Percentiles rank a stretch among this genome's conserved stretches.
Evolutionary conservation across 805 yeast genomes (phyloP).

Genomic region (Candida patagonica): DNA sequence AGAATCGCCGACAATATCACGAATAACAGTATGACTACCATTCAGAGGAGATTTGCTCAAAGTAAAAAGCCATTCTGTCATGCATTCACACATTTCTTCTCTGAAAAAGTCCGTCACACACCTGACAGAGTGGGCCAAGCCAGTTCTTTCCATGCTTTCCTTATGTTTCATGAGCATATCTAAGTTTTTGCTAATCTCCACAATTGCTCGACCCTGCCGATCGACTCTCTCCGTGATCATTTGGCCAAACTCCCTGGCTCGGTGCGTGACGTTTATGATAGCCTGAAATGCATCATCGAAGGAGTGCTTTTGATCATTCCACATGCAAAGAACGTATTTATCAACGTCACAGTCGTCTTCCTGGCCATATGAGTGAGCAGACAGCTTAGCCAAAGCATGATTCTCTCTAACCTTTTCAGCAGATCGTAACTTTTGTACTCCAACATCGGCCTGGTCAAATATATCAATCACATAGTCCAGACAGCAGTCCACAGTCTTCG

Average conservation of each 20-base stretch:
- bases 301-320: constrained; percentile 75
- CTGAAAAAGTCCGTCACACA: constrained; percentile 61
- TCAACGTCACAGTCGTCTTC: constrained; percentile 35
- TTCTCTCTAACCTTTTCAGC: constrained; percentile 24
- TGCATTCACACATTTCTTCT: constrained; percentile 72
- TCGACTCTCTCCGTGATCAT: constrained; percentile 65
- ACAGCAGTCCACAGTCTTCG: constrained; percentile 17
- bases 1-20: constrained; percentile 46
- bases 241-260: constrained; percentile 53
- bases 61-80: constrained; percentile 56
- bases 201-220: constrained; percentile 57
- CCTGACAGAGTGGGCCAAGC: constrained; percentile 56
- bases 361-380: constrained; percentile 37
- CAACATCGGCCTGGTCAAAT: constrained; percentile 19
- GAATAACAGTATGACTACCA: constrained; percentile 37
- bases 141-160: constrained; percentile 48
- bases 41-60: constrained; percentile 46
- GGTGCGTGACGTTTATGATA: constrained; percentile 53
- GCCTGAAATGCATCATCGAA: constrained; percentile 63
- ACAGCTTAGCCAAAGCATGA: constrained; percentile 28
- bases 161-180: constrained; percentile 44
- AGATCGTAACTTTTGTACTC: constrained; percentile 19
- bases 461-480: constrained; percentile 28
- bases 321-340: constrained; percentile 49
- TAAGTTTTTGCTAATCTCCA: constrained; percentile 47